Conservation (phyloP, 495 filamentous ascomycete genomes). For the Podospora conica region DNA sequence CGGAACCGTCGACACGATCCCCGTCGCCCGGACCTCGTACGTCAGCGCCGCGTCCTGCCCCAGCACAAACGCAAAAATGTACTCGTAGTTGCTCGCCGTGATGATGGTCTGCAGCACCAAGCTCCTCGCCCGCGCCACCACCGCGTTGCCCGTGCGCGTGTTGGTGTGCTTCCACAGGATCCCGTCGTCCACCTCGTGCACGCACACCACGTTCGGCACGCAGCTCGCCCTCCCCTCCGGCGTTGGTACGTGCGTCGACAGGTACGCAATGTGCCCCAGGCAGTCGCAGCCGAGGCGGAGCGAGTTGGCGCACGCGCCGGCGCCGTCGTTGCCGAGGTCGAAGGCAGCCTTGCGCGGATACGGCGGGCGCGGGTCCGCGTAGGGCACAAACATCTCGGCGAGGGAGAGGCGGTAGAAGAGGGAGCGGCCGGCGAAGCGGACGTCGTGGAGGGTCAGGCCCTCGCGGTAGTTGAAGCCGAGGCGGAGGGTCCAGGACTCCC, state of each 20-base stretch:
- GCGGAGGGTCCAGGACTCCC: conserved; percentile 60
- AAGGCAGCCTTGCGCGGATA: conserved; percentile 71
- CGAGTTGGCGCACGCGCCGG: conserved; percentile 64
- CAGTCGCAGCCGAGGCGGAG: conserved; percentile 61
- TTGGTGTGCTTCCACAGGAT: conserved; percentile 78
- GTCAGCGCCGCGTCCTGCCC: conserved; percentile 71
- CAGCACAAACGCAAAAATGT: conserved; percentile 75
- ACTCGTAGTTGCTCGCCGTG: conserved; percentile 73
- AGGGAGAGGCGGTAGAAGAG: conserved; percentile 61
- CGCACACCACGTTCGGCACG: conserved; percentile 64
- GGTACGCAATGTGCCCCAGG: conserved; percentile 66
- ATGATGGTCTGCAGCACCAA: conserved; percentile 70
- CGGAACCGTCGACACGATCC: conserved; percentile 73
- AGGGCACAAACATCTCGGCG: conserved; percentile 73
- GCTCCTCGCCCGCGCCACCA: conserved; percentile 59
- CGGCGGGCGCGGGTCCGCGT: conserved; percentile 61
- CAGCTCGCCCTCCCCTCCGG: conserved; percentile 48
- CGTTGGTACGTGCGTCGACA: conserved; percentile 51
- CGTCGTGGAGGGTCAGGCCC: conserved; percentile 58
- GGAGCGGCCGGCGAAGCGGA: conserved; percentile 56
- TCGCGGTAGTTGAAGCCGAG: conserved; percentile 66
- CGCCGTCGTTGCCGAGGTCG: conserved; percentile 66
- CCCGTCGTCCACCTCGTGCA: conserved; percentile 64
- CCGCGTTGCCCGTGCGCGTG: conserved; percentile 58
- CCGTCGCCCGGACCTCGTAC: conserved; percentile 75